Percentiles rank a stretch among this genome's conserved stretches.
These are phyloP conservation scores for Talaromyces sp. DNA, from an alignment of 2,329 filamentous ascomycete species.

Conservation along the genomic window DNA sequence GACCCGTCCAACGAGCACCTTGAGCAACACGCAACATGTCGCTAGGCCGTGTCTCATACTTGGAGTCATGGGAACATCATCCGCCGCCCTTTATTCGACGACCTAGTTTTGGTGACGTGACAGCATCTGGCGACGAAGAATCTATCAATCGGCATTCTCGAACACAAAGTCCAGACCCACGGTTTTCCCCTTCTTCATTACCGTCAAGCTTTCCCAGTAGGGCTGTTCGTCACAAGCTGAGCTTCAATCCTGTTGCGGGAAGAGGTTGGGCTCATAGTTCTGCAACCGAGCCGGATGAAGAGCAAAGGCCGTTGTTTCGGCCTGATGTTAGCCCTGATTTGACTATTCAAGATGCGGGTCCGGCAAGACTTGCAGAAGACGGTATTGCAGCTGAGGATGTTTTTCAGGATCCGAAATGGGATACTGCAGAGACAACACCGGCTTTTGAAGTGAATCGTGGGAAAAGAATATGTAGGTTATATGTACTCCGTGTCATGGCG, in stretches of 20 bases:
- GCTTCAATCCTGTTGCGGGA: slow-evolving; percentile 43
- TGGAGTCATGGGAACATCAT: slow-evolving; percentile 44
- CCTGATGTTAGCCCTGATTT: slow-evolving; percentile 22
- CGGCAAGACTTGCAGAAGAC: slow-evolving; percentile 18
- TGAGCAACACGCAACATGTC: slow-evolving; percentile 34
- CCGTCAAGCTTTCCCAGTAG: slow-evolving; percentile 30
- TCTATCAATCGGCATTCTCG: background rate
- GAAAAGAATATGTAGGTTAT: slow-evolving; percentile 46
- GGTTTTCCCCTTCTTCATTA: slow-evolving; percentile 35
- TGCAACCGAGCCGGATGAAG: slow-evolving; percentile 29
- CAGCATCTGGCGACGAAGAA: slow-evolving; percentile 28
- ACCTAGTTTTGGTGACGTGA: slow-evolving; percentile 20
- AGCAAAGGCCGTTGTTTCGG: slow-evolving; percentile 25
- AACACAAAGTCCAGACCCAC: slow-evolving; percentile 19
- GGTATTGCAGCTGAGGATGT: slow-evolving; percentile 16
- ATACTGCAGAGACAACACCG: slow-evolving; percentile 29
- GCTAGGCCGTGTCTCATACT: slow-evolving; percentile 40
- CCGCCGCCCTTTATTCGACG: slow-evolving; percentile 29
- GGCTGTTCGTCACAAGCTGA: slow-evolving; percentile 32
- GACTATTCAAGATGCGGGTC: slow-evolving; percentile 17
- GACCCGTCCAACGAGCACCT: background rate
- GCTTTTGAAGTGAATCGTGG: slow-evolving; percentile 55
- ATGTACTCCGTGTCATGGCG: background rate
- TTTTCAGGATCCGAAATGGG: slow-evolving; percentile 21
- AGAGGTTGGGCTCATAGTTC: slow-evolving; percentile 35